Base-by-base conservation (phyloP, 371 early-diverging fungal genomes). In the Zychaea mexicana region DNA sequence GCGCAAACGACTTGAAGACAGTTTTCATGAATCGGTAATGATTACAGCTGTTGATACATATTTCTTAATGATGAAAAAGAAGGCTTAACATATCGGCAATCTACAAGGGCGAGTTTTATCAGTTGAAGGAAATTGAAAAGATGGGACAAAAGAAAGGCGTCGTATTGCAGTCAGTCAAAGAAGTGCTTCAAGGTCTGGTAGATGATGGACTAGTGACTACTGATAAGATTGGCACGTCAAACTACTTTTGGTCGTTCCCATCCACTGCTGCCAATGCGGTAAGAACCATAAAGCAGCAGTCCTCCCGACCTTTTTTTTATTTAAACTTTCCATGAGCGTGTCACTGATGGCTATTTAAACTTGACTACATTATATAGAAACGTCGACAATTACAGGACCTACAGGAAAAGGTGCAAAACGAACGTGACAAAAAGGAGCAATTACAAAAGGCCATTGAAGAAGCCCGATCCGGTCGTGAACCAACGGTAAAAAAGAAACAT, bases 191-290 rank as follows among this genome's bases (percentile, higher is more conserved):
- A 66, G 78, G 85, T 15, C 83, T 98, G 26, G 93, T 98, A n/a
- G 91, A 93, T 71, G 99, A 99, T 77, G 86, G 87, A 24, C 66
- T 94, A 27, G 94, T 96, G 12, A 82, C 77, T n/a, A 72, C 75
- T n/a, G 97, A 99, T 64, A 98, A 96, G 78, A 92, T 96, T 57
- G 99, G 96, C 9, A 88, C 90, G 13, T 90, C 93, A 12, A 97
- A 93, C 65, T 95, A 92, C 68, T 98, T 82, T 70, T 99, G 98
- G 98, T 85, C 92, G 7, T 98, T 94, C 69, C 94, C 94, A 1
- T 91, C 94, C 62, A 80, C 91, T 33, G 85, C 89, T 1, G 74
- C 82, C 7, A 83, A 88, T 64, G 70, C 79, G 24, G 92, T 88
- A 74, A 67, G 30, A 57, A 33, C 1, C 9, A 36, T 15, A 36